Percentiles rank a stretch among this genome's conserved stretches.
phyloP scores from a whole-genome alignment of 345 rosid species.

The Populus tremula region DNA sequence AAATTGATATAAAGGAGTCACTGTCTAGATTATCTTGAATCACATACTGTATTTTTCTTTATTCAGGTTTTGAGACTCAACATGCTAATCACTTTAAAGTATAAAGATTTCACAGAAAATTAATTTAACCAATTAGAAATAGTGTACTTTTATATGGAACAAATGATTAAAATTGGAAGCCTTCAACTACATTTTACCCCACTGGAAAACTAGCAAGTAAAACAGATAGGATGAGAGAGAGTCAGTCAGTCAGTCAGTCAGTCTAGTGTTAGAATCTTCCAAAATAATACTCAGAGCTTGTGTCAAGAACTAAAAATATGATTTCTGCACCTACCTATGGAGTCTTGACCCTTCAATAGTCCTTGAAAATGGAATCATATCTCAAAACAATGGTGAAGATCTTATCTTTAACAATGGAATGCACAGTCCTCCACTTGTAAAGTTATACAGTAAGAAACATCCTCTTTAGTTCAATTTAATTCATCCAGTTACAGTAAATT shows the following conservation, averaged over 20 bases:
- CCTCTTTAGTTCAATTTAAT: slow-evolving; percentile 18
- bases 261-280: slow-evolving; percentile 22
- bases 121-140: neutral
- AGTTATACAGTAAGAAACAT: slow-evolving; percentile 17
- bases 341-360: neutral
- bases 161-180: slow-evolving; percentile 20
- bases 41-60: too few species aligned
- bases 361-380: neutral
- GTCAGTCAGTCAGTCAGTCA: neutral
- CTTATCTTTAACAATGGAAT: neutral
- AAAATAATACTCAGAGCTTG: neutral
- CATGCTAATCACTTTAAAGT: neutral
- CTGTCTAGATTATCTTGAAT: too few species aligned
- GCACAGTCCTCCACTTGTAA: slow-evolving; percentile 8
- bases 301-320: neutral
- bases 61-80: neutral
- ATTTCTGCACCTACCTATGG: neutral
- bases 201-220: slow-evolving; percentile 23
- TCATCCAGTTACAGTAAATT: slow-evolving; percentile 12
- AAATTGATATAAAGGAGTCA: too few species aligned
- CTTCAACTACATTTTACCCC: slow-evolving; percentile 2
- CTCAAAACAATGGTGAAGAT: neutral
- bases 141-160: neutral
- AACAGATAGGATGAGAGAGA: slow-evolving; percentile 11
- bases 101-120: neutral